These are phyloP conservation scores for Amanita brunnescens DNA, from an alignment of 768 basidiomycete genomes.

Conservation along the genomic window DNA sequence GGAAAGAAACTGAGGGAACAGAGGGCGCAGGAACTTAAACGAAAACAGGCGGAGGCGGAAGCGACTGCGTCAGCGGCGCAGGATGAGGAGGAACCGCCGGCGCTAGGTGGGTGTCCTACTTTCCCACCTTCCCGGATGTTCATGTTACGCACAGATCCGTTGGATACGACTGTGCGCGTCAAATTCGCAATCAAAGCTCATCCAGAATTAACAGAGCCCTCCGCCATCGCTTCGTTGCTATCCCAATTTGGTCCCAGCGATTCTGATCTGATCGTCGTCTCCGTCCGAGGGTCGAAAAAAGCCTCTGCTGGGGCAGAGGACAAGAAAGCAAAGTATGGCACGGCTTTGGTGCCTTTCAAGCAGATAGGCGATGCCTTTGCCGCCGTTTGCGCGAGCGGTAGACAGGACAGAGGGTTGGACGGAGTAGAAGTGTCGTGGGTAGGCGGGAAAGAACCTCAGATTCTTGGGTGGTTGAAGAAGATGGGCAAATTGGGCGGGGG, in stretches of 20 bases:
- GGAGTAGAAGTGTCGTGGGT: conserved; percentile 70
- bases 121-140: background rate
- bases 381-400: conserved; percentile 54
- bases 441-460: conserved; percentile 63
- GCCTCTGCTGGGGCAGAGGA: conserved; percentile 21
- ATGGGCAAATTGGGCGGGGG: conserved; percentile 54
- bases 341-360: conserved; percentile 68
- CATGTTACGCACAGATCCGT: conserved; percentile 31
- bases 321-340: conserved; percentile 57
- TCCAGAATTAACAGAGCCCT: conserved; percentile 45
- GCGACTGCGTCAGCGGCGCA: conserved; percentile 22
- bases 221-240: conserved; percentile 42
- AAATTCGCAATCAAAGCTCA: conserved; percentile 56
- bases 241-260: conserved; percentile 57
- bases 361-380: conserved; percentile 72
- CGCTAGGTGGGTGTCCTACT: conserved; percentile 34
- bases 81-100: conserved; percentile 45
- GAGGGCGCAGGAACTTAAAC: conserved; percentile 43
- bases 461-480: conserved; percentile 65
- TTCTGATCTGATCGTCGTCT: conserved; percentile 55
- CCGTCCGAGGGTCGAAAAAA: conserved; percentile 54
- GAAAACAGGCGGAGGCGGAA: conserved; percentile 34
- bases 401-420: conserved; percentile 40
- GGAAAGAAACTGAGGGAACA: conserved; percentile 63
- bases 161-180: conserved; percentile 70